Percentiles rank a stretch among this genome's conserved stretches.
Evolutionary conservation across 2,329 filamentous ascomycete genomes (phyloP).

Genomic region (Aspergillus tamarii): DNA sequence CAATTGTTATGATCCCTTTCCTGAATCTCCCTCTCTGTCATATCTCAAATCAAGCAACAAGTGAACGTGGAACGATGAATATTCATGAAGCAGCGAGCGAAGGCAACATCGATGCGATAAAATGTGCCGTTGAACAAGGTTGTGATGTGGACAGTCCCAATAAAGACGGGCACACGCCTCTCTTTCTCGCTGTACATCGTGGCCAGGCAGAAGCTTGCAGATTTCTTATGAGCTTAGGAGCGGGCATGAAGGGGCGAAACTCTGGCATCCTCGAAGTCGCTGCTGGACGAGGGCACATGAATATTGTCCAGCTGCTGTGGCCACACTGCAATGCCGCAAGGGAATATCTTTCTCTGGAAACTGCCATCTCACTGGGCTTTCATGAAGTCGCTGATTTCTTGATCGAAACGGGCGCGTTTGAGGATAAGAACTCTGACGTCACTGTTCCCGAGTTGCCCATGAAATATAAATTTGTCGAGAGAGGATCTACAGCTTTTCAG

Average conservation of each 20-base stretch:
- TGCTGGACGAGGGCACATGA: not conserved
- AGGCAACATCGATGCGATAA: not conserved
- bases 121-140: not conserved
- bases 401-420: not conserved
- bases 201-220: not conserved
- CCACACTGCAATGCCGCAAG: not conserved
- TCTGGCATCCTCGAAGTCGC: not conserved
- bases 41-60: no score
- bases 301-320: not conserved
- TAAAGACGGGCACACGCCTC: not conserved
- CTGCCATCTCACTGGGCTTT: constrained; percentile 1
- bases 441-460: not conserved
- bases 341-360: not conserved
- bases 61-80: not conserved
- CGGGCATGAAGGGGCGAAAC: not conserved
- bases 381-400: constrained; percentile 2
- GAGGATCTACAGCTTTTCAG: not conserved
- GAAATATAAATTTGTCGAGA: not conserved
- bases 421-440: not conserved
- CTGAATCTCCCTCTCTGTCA: no score
- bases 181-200: not conserved
- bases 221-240: not conserved
- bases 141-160: not conserved
- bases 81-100: not conserved
- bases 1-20: no score